Conservation (phyloP, 192 early-diverging fungal species). For the Powellomyces hirtus region DNA sequence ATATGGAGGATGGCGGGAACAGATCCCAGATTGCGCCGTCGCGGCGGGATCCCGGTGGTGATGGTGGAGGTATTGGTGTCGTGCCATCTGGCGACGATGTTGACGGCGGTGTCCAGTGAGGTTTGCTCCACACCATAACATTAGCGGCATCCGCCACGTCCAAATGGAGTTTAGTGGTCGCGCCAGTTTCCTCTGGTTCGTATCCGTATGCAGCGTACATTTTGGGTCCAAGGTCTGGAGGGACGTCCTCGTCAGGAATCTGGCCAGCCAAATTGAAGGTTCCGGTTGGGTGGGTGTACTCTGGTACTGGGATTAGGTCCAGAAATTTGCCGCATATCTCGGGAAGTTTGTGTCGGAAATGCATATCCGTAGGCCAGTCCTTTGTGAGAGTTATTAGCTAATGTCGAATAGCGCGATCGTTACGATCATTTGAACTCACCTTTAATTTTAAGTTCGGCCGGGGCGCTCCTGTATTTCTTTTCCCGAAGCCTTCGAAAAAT, state of each 20-base stretch:
- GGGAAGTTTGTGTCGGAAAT: constrained; percentile 55
- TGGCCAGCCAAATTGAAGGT: constrained; percentile 57
- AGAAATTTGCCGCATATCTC: constrained; percentile 55
- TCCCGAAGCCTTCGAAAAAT: constrained; percentile 54
- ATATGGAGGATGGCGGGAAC: constrained; percentile 13
- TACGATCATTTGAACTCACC: too few species aligned
- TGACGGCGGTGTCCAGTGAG: background rate
- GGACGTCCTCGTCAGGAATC: constrained; percentile 51
- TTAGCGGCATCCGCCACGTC: constrained; percentile 82
- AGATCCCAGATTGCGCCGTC: constrained; percentile 28
- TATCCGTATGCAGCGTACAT: constrained; percentile 72
- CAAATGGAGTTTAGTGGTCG: constrained; percentile 74
- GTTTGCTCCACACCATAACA: constrained; percentile 58
- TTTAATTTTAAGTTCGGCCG: constrained; percentile 30
- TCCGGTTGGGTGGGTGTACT: constrained; percentile 55
- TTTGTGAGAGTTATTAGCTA: too few species aligned
- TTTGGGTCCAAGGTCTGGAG: constrained; percentile 73
- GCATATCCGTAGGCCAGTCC: constrained; percentile 67
- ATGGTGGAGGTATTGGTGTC: background rate
- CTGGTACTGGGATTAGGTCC: constrained; percentile 51
- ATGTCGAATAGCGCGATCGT: too few species aligned
- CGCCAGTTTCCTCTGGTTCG: constrained; percentile 43
- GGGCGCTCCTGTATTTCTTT: constrained; percentile 27
- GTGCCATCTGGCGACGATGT: too few species aligned
- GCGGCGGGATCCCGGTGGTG: background rate